These are phyloP conservation scores for Entomortierella beljakovae DNA, from an alignment of 192 early-diverging fungal species.

Conservation along the genomic window DNA sequence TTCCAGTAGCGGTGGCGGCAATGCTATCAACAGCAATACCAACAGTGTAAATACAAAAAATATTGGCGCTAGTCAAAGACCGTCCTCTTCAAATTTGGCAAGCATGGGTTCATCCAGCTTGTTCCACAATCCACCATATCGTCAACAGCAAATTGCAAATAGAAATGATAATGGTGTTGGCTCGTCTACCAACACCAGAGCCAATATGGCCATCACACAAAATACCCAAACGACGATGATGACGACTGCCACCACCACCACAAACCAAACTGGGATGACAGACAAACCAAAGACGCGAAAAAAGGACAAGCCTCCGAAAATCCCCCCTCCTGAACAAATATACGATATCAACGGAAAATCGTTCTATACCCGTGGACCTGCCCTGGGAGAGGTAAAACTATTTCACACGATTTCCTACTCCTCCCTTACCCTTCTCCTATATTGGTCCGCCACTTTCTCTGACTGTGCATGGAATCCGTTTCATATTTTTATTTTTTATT, in stretches of 20 bases:
- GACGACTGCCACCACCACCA: conserved; percentile 3
- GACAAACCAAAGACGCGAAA: conserved; percentile 38
- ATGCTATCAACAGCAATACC: neutral
- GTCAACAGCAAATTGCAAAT: neutral
- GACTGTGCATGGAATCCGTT: neutral
- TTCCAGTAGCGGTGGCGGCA: conserved; percentile 7
- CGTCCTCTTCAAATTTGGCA: neutral
- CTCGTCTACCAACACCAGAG: neutral
- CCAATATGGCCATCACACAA: neutral
- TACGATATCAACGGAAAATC: conserved; percentile 39
- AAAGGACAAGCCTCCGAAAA: conserved; percentile 52
- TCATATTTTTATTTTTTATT: neutral
- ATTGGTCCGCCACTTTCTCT: too few species aligned
- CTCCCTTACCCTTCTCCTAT: neutral
- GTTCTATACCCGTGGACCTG: conserved; percentile 49
- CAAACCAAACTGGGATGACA: conserved; percentile 14
- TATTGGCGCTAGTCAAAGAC: neutral
- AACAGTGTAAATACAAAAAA: conserved; percentile 8
- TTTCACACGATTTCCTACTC: neutral
- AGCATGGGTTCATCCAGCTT: conserved; percentile 11
- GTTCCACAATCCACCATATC: conserved; percentile 11
- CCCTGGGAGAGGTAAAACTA: conserved; percentile 65
- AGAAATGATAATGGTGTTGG: neutral
- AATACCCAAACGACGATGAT: conserved; percentile 18
- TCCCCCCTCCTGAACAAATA: conserved; percentile 58